phyloP scores from a whole-genome alignment of 768 basidiomycete genomes.

The Leccinum subtestaceum region DNA sequence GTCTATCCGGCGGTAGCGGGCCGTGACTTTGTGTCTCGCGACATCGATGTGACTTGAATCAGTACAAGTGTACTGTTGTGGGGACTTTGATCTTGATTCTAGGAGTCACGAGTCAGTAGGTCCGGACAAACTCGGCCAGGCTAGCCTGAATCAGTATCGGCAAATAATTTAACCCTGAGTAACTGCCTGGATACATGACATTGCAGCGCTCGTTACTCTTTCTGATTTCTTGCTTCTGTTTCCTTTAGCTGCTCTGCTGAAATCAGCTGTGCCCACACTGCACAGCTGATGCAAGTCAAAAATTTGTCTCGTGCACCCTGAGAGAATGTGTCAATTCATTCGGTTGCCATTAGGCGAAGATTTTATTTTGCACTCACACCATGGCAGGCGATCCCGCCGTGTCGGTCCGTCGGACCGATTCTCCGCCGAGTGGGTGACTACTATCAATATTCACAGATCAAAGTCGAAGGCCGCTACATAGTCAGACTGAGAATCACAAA shows the following conservation, averaged over 20 bases:
- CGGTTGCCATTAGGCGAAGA: background rate
- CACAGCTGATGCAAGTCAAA: background rate
- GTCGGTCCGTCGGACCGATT: background rate
- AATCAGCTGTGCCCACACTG: too few relatives aligned
- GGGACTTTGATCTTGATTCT: too few relatives aligned
- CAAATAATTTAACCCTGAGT: background rate
- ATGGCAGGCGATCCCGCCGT: background rate
- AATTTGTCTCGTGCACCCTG: background rate
- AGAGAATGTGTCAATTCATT: background rate
- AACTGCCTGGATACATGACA: background rate
- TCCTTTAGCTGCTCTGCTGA: background rate
- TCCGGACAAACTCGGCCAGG: background rate
- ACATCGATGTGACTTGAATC: background rate
- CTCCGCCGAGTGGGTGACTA: background rate
- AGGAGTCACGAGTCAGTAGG: background rate
- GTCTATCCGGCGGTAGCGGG: background rate
- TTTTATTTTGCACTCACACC: background rate
- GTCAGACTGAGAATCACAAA: background rate
- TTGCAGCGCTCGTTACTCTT: background rate
- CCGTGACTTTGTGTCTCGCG: background rate
- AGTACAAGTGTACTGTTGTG: background rate
- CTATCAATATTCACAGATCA: background rate
- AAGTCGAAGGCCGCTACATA: background rate
- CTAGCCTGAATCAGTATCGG: background rate
- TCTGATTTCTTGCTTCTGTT: background rate